phyloP scores from a whole-genome alignment of 2,329 filamentous ascomycete species.

The Camillea tinctor region DNA sequence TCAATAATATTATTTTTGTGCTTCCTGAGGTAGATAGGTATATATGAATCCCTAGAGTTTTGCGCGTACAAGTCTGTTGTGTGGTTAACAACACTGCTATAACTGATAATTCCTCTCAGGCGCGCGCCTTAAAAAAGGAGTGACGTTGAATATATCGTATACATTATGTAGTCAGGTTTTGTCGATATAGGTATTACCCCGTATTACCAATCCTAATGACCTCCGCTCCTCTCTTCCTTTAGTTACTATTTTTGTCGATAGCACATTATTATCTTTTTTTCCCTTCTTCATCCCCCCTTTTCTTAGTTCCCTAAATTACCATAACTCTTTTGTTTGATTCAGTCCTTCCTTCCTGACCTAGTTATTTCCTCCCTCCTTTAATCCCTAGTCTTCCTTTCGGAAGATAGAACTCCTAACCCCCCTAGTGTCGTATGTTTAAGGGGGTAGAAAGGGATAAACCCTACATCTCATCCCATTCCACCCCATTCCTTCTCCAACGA shows the following conservation, averaged over 20 bases:
- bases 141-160: not conserved
- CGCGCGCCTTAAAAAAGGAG: not conserved
- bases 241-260: not conserved
- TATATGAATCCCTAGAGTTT: too few relatives aligned
- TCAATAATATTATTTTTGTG: too few relatives aligned
- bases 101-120: too few relatives aligned
- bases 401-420: too few relatives aligned
- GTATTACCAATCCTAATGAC: not conserved
- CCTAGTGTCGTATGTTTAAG: too few relatives aligned
- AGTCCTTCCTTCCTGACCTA: not conserved
- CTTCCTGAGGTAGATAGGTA: too few relatives aligned
- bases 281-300: not conserved
- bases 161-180: not conserved
- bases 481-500: too few relatives aligned
- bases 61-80: too few relatives aligned
- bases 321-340: too few relatives aligned
- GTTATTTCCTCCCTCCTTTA: not conserved
- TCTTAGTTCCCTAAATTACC: too few relatives aligned
- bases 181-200: not conserved
- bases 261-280: too few relatives aligned
- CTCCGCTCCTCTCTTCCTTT: not conserved
- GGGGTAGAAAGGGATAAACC: conserved; percentile 5
- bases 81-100: too few relatives aligned
- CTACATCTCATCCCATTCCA: conserved; percentile 6
- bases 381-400: not conserved